Conservation (phyloP, 768 basidiomycete genomes). For the Trametes cinnabarina region DNA sequence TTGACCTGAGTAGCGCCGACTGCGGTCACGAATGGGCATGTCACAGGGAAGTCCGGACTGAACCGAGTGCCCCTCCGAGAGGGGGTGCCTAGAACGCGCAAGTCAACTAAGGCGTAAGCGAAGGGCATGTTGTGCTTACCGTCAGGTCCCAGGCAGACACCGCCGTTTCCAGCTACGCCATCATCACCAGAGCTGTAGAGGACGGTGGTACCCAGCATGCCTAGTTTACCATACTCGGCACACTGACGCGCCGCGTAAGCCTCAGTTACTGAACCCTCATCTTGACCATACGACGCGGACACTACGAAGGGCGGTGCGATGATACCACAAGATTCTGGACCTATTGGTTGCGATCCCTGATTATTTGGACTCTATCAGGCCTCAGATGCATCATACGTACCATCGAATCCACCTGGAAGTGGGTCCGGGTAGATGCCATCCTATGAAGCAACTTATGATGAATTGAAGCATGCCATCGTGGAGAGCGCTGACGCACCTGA, state of each 20-base stretch:
- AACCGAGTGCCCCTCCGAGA: constrained; percentile 31
- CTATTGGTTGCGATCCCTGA: constrained; percentile 5
- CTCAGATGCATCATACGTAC: constrained; percentile 24
- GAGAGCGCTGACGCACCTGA: constrained; percentile 3
- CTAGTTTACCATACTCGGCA: constrained; percentile 44
- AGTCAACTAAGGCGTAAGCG: too few species aligned
- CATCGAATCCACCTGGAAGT: constrained; percentile 36
- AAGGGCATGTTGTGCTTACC: too few species aligned
- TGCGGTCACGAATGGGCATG: constrained; percentile 41
- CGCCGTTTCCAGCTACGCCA: constrained; percentile 39
- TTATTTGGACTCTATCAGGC: too few species aligned
- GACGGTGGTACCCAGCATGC: constrained; percentile 35
- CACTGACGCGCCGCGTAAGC: constrained; percentile 42
- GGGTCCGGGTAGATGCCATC: constrained; percentile 45
- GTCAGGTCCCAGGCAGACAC: constrained; percentile 31
- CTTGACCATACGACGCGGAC: constrained; percentile 38
- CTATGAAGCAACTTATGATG: constrained; percentile 1
- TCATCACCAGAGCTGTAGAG: constrained; percentile 44
- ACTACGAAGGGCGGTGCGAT: constrained; percentile 37
- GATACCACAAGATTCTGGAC: constrained; percentile 39
- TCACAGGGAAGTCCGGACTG: constrained; percentile 43
- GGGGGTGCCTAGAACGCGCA: constrained; percentile 25
- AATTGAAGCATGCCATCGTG: not conserved
- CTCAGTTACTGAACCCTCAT: constrained; percentile 34
- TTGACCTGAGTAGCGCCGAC: constrained; percentile 39